Base-by-base conservation (phyloP, 177 flowering plant genomes). In the Vitis hybrid region DNA sequence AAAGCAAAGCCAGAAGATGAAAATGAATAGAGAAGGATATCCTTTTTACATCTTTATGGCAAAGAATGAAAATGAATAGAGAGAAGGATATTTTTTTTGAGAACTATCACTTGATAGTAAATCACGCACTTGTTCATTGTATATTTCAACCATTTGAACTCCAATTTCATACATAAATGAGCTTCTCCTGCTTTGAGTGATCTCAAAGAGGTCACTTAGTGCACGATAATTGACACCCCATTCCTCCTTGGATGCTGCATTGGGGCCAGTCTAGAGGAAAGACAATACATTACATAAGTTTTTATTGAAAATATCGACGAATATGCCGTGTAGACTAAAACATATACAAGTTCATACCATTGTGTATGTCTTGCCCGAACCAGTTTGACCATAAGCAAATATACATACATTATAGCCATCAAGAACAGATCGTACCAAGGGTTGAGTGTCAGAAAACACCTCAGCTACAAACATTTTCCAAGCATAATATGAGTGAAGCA, bases 381-480 rank as follows among this genome's bases (percentile, higher is more conserved):
- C 94, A 57, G 94, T 90, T 77, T 90, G 94, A 49, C 94, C 94
- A 75, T 90, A 90, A 52, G 94, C 94, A 80, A 88, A 90, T 51
- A 90, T 90, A 46, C 94, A 90, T 3, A 87, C 88, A 52, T 86
- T 90, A 66, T 75, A 90, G 57, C 94, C 94, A 78, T 90, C 94
- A 68, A 90, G 83, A 30, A 84, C 85, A 9, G 92, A 87, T 59
- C 86, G 82, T 56, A 90, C 65, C 66, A 84, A 68, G 6, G 90
- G 92, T 70, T 85, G 88, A 15, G 72, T 82, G 52, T 90, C 92
- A 27, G 79, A 56, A 76, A 77, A 90, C 11, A 90, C 91, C 62
- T 87, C 85, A 13, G 64, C 94, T 90, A 86, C 74, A 58, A 77
- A 11, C 15, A 27, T 65, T 59, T n/a, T 64, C 24, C 30, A 40